Evolutionary conservation across 140 eudicot species (phyloP).

Genomic region (Ambrosia hybrid): DNA sequence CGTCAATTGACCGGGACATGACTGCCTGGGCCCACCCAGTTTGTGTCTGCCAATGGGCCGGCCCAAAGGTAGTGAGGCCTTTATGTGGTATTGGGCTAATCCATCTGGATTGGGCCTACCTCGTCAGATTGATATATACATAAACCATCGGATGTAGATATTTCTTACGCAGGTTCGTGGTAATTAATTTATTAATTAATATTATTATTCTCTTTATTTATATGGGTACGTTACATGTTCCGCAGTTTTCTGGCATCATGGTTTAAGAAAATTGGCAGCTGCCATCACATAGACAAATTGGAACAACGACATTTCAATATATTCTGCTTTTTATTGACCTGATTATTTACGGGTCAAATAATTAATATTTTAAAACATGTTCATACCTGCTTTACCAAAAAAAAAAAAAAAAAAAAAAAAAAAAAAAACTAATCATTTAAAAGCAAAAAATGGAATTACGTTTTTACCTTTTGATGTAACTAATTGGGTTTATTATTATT

Average conservation of each 20-base stretch:
- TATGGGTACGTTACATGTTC: neutral
- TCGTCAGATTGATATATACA: neutral
- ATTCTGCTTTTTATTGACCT: neutral
- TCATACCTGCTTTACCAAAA: neutral
- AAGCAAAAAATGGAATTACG: neutral
- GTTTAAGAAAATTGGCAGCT: constrained; percentile 32
- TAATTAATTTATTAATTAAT: neutral
- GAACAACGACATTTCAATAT: neutral
- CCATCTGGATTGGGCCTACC: too few species aligned
- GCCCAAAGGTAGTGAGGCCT: too few species aligned
- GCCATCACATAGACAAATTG: neutral
- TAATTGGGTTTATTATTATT: too few species aligned
- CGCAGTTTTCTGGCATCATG: constrained; percentile 16
- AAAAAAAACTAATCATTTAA: neutral
- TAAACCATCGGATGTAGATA: neutral
- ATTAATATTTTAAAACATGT: neutral
- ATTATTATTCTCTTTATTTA: neutral
- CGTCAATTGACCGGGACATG: too few species aligned
- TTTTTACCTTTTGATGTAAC: too few species aligned
- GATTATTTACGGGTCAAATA: neutral
- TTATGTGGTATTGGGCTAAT: too few species aligned
- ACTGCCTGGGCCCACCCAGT: too few species aligned
- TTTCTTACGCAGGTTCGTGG: neutral
- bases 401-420: too few species aligned
- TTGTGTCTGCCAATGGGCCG: too few species aligned